Evolutionary conservation across 345 rosid species (phyloP).

Genomic region (Gossypium thurberi): DNA sequence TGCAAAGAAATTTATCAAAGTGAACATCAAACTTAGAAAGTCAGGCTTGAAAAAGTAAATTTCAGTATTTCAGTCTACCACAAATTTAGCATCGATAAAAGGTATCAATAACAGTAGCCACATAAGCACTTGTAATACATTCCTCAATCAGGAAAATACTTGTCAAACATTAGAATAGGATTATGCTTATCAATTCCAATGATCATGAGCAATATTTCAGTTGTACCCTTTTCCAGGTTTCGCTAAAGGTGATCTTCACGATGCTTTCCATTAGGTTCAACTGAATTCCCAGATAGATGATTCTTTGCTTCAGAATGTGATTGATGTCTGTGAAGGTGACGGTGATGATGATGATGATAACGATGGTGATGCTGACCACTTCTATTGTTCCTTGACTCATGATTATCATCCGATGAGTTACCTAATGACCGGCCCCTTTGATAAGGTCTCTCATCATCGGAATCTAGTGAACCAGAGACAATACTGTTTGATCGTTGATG

Average conservation of each 20-base stretch:
- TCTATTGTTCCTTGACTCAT: constrained; percentile 25
- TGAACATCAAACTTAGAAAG: not conserved
- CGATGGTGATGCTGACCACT: not conserved
- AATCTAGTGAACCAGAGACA: constrained; percentile 26
- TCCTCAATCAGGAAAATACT: not conserved
- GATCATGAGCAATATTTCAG: not conserved
- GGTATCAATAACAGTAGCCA: not conserved
- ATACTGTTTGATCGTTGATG: constrained; percentile 10
- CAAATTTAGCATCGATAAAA: not conserved
- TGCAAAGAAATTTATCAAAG: not conserved
- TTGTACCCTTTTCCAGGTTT: not conserved
- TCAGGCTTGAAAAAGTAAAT: not conserved
- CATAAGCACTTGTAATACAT: not conserved
- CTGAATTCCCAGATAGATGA: not conserved
- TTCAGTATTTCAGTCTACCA: not conserved
- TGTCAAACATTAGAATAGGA: not conserved
- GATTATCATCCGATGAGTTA: constrained; percentile 33
- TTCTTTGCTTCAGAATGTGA: constrained; percentile 4
- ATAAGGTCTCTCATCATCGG: constrained; percentile 12
- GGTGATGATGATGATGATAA: not conserved
- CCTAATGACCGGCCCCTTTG: constrained; percentile 22
- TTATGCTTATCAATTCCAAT: not conserved
- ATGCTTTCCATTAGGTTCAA: constrained; percentile 15
- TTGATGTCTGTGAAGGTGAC: constrained; percentile 23
- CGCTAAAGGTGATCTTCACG: not conserved